Evolutionary conservation across 75 land plant genomes (phyloP).

Genomic region (Selaginella moellendorffii): DNA sequence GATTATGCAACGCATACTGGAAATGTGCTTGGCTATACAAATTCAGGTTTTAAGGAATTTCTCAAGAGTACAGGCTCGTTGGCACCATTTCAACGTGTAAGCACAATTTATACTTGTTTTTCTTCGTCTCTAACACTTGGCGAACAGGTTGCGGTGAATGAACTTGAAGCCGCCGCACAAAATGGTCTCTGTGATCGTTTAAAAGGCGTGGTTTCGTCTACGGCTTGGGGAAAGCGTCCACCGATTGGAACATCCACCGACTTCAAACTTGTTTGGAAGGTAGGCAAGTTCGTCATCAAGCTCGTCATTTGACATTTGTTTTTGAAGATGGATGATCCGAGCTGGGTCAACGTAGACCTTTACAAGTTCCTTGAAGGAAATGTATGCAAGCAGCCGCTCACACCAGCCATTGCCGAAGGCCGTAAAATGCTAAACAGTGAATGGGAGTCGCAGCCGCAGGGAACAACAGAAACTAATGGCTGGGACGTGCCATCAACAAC

Average conservation of each 20-base stretch:
- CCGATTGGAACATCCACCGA: background rate
- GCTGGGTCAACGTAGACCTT: too few species aligned
- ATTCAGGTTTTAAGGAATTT: slow-evolving; percentile 53
- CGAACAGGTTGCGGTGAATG: background rate
- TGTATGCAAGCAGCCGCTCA: too few species aligned
- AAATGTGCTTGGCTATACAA: slow-evolving; percentile 58
- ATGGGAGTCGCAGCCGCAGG: too few species aligned
- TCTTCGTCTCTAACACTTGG: too few species aligned
- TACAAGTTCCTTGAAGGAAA: too few species aligned
- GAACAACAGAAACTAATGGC: too few species aligned
- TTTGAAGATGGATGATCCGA: too few species aligned
- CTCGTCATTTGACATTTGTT: too few species aligned
- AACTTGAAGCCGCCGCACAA: background rate
- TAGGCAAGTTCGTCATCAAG: background rate
- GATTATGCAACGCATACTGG: slow-evolving; percentile 69
- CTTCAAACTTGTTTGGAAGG: slow-evolving; percentile 1
- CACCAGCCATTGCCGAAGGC: too few species aligned
- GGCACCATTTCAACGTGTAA: slow-evolving; percentile 54
- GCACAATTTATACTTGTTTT: background rate
- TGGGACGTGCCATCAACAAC: too few species aligned
- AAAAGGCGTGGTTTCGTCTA: background rate
- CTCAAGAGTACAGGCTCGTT: slow-evolving; percentile 35
- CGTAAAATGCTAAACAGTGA: too few species aligned
- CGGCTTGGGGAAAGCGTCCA: slow-evolving; percentile 8
- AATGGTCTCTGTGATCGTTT: background rate